phyloP scores from a whole-genome alignment of 169 alveolate genomes.

The Cryptosporidium sp. region DNA sequence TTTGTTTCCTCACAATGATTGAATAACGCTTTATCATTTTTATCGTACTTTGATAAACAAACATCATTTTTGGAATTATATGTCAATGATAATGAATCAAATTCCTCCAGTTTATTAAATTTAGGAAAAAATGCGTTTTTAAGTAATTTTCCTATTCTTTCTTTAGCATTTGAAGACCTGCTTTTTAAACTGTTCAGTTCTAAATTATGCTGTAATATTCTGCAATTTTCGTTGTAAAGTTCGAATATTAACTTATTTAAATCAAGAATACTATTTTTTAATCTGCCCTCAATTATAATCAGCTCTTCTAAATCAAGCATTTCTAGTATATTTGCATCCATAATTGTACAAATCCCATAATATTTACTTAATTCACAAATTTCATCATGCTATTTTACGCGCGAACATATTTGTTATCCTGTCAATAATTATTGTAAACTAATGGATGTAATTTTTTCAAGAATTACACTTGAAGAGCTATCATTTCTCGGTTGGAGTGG shows the following conservation, averaged over 20 bases:
- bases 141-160: background rate
- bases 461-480: constrained; percentile 60
- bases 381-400: background rate
- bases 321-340: constrained; percentile 15
- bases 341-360: background rate
- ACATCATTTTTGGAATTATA: background rate
- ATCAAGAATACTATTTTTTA: constrained; percentile 23
- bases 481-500: constrained; percentile 34
- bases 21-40: background rate
- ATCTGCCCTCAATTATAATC: constrained; percentile 3
- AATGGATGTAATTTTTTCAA: constrained; percentile 41
- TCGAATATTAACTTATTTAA: constrained; percentile 14
- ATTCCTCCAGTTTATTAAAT: background rate
- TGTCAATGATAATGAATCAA: background rate
- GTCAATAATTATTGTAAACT: background rate
- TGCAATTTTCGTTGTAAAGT: constrained; percentile 32
- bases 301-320: constrained; percentile 8
- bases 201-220: background rate
- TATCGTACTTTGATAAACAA: background rate
- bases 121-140: background rate
- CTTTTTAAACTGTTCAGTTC: background rate
- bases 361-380: background rate
- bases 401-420: background rate
- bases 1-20: background rate
- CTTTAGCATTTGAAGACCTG: background rate